phyloP scores from a whole-genome alignment of 768 basidiomycete species.

The Lactifluus pinguis region DNA sequence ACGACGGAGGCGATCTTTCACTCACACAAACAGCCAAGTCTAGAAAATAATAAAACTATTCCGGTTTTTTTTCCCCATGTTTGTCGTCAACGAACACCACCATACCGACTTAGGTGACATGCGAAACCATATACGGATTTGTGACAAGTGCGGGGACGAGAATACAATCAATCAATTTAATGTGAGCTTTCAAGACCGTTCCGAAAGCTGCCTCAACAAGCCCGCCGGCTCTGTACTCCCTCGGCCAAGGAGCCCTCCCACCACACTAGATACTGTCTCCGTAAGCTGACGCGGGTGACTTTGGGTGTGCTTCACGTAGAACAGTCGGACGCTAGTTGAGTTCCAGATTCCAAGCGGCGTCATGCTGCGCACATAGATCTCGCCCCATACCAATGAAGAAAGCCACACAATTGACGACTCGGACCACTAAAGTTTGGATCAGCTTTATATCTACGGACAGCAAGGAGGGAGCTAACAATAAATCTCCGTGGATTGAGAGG shows the following conservation, averaged over 20 bases:
- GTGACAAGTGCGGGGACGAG: background rate
- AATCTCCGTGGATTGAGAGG: constrained; percentile 65
- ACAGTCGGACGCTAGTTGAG: constrained; percentile 78
- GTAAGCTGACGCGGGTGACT: constrained; percentile 60
- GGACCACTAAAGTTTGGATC: constrained; percentile 60
- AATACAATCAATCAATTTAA: background rate
- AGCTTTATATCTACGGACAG: background rate
- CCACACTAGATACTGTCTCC: constrained; percentile 71
- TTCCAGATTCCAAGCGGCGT: constrained; percentile 86
- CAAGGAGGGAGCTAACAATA: constrained; percentile 40
- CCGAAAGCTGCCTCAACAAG: constrained; percentile 18
- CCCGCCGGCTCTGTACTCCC: constrained; percentile 13
- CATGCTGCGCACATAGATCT: constrained; percentile 87
- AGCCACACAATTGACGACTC: constrained; percentile 89
- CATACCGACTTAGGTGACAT: background rate
- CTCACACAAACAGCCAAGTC: background rate
- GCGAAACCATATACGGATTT: background rate
- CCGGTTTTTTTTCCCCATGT: background rate
- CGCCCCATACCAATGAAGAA: constrained; percentile 91
- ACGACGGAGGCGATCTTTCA: background rate
- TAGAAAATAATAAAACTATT: background rate
- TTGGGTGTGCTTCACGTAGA: constrained; percentile 84
- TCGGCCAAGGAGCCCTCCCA: constrained; percentile 66
- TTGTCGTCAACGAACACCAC: background rate
- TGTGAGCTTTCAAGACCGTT: background rate